A percentile compares a stretch with the other conserved stretches of the same genome.
Evolutionary conservation across 495 filamentous ascomycete genomes (phyloP).

Genomic region (Penicillium tannophilum): DNA sequence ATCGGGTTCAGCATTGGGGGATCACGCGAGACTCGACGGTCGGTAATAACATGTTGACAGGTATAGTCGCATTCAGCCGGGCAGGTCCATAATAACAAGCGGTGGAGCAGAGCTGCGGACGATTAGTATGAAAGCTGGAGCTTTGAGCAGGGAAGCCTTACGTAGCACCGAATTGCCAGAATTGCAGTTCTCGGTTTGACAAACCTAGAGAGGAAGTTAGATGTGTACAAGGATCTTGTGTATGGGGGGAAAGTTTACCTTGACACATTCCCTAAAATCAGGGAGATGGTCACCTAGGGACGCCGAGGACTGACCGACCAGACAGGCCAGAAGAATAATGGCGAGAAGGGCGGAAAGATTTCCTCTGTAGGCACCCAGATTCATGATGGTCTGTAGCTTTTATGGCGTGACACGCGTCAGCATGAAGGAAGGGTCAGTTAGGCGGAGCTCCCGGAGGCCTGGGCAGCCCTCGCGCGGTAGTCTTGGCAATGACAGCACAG

Average conservation of each 20-base stretch:
- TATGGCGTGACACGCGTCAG: conserved; percentile 24
- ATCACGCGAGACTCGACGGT: conserved; percentile 64
- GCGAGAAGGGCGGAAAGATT: conserved; percentile 29
- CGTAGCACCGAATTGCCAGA: conserved; percentile 48
- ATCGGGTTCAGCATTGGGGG: conserved; percentile 65
- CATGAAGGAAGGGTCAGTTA: conserved; percentile 20
- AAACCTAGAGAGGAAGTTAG: conserved; percentile 60
- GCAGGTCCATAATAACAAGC: conserved; percentile 64
- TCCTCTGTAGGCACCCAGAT: conserved; percentile 24
- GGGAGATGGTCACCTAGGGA: conserved; percentile 85
- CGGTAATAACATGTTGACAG: conserved; percentile 92
- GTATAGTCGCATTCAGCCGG: conserved; percentile 95
- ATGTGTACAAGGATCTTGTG: conserved; percentile 4
- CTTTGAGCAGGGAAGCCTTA: conserved; percentile 29
- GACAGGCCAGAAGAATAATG: conserved; percentile 43
- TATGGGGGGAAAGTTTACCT: conserved; percentile 53
- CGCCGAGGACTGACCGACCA: conserved; percentile 57
- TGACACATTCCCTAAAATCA: conserved; percentile 85
- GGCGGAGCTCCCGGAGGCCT: conserved; percentile 25
- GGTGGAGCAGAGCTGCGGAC: conserved; percentile 48
- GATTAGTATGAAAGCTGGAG: conserved; percentile 18
- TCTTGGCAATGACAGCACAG: conserved; percentile 26
- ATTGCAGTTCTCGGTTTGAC: conserved; percentile 77
- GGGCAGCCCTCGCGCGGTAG: conserved; percentile 16
- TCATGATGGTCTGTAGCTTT: conserved; percentile 33